These are phyloP conservation scores for Talaromyces albobiverticillius DNA, from an alignment of 2,329 filamentous ascomycete genomes.

Conservation along the genomic window DNA sequence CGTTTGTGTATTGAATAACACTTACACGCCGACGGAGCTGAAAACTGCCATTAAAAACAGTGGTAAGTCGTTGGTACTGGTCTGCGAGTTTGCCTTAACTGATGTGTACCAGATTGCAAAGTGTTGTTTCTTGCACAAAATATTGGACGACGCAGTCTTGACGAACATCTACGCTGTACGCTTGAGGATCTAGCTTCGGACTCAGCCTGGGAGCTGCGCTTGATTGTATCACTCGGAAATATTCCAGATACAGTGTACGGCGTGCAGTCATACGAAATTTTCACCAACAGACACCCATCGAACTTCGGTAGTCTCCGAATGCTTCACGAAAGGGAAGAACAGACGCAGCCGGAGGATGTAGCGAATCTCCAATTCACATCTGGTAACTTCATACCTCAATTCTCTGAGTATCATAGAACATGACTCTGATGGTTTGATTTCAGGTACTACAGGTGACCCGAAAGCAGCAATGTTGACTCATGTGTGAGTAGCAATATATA, in stretches of 20 bases:
- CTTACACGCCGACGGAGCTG: constrained; percentile 26
- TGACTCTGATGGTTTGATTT: neutral
- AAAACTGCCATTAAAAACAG: constrained; percentile 16
- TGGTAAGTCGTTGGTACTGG: too few relatives aligned
- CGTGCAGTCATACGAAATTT: constrained; percentile 17
- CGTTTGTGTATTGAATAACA: constrained; percentile 32
- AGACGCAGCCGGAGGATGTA: constrained; percentile 60
- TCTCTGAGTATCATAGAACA: neutral
- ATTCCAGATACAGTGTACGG: neutral
- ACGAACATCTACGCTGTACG: too few relatives aligned
- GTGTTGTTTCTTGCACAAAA: too few relatives aligned
- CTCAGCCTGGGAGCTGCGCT: too few relatives aligned
- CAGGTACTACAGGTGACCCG: constrained; percentile 64
- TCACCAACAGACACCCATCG: constrained; percentile 12
- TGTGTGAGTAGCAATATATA: neutral
- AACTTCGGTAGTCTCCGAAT: constrained; percentile 12
- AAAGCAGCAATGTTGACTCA: constrained; percentile 58
- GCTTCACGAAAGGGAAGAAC: constrained; percentile 32
- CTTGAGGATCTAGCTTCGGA: too few relatives aligned
- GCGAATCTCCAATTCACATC: constrained; percentile 68
- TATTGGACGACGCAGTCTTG: too few relatives aligned
- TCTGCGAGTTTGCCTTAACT: too few relatives aligned
- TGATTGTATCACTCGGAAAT: too few relatives aligned
- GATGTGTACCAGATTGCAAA: too few relatives aligned
- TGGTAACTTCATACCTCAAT: constrained; percentile 30